Base-by-base conservation (phyloP, 306 rosid genomes). In the Citrullus amarus region DNA sequence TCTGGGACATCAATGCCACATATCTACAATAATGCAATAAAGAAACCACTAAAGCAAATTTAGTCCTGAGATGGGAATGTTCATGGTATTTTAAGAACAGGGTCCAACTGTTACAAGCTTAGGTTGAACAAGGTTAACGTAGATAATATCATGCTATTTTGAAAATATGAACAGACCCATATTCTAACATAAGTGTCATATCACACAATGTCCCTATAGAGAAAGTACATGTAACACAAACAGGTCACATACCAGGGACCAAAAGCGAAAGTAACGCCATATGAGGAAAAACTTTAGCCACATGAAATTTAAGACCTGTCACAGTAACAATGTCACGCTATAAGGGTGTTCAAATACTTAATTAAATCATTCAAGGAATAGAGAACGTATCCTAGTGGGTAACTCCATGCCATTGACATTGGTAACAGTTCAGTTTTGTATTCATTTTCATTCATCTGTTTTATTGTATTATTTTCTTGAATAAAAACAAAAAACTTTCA, bases 231-330 rank as follows among this genome's bases (percentile, higher is more conserved):
- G 39, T 2, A 30, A 78, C 12, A 51, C 10, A 12, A 25, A 34
- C 60, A 83, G 34, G 25, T 75, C 79, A 84, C 91, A 79, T 89
- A 91, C 97, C 96, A 95, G 82, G 58, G 97, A 92, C 95, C 96
- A 95, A 82, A 92, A 88, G n/a, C 93, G 93, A 79, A 95, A 95
- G 80, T 87, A 91, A 73, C 93, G 98, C 98, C 98, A 92, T 82
- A 95, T 87, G 82, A 95, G 82, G 62, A 88, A 86, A 82, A 95
- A 95, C 83, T 91, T 95, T 13, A 95, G 89, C 98, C 98, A 92
- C 97, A 91, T 95, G 86, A 95, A 95, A 84, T 85, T 95, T 76
- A 95, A 85, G 83, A 92, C 97, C 97, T 95, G 88, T 88, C 81
- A 82, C 39, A 66, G 80, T 46, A 78, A 79, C 55, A 41, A 78